These are phyloP conservation scores for Violaceomyces palustris DNA, from an alignment of 1,284 basidiomycete genomes.

Conservation along the genomic window DNA sequence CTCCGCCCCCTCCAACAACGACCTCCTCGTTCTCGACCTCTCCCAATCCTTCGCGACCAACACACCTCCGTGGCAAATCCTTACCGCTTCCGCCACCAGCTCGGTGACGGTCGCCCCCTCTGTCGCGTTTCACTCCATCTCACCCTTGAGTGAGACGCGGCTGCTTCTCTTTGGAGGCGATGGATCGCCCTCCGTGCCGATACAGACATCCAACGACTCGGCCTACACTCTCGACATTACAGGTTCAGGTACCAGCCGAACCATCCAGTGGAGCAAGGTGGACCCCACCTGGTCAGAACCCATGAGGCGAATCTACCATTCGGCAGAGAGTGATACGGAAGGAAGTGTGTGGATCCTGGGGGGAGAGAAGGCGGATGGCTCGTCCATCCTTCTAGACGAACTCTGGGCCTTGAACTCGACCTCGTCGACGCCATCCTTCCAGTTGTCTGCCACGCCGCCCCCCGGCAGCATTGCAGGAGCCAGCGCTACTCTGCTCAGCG, in stretches of 20 bases:
- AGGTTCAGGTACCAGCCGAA: constrained; percentile 5
- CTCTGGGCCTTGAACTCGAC: constrained; percentile 15
- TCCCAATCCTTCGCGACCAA: constrained; percentile 13
- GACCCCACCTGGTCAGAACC: constrained; percentile 33
- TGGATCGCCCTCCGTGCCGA: constrained; percentile 9
- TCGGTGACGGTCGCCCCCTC: constrained; percentile 9
- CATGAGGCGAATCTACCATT: constrained; percentile 37
- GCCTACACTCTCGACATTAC: constrained; percentile 28
- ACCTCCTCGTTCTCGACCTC: constrained; percentile 36
- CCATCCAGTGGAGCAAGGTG: constrained; percentile 6
- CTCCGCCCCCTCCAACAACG: constrained; percentile 30
- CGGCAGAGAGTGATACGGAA: constrained; percentile 22
- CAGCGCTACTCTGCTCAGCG: constrained; percentile 38
- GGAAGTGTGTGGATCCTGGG: constrained; percentile 37
- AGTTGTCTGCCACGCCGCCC: constrained; percentile 6
- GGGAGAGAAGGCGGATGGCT: constrained; percentile 43
- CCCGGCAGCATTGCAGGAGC: constrained; percentile 25
- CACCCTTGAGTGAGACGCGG: constrained; percentile 23
- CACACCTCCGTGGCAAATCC: constrained; percentile 31
- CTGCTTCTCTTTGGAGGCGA: constrained; percentile 45
- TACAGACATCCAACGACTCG: constrained; percentile 40
- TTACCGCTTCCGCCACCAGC: background rate
- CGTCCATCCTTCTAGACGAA: constrained; percentile 21
- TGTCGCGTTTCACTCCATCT: constrained; percentile 39
- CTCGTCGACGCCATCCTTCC: constrained; percentile 8